These are phyloP conservation scores for Taiozyma sp. DNA, from an alignment of 1,139 yeast species.

Conservation along the genomic window DNA sequence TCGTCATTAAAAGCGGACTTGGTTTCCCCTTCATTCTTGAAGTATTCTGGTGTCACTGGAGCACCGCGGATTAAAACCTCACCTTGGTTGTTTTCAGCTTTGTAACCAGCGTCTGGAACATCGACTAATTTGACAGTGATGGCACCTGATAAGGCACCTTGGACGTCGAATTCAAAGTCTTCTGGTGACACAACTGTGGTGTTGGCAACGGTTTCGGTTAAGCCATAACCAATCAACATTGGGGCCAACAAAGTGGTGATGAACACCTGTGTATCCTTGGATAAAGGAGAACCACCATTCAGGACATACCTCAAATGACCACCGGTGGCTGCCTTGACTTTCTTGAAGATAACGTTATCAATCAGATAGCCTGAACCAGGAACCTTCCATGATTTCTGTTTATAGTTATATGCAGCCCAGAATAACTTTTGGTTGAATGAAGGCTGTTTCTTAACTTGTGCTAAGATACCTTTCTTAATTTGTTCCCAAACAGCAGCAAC, in stretches of 20 bases:
- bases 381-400: conserved; percentile 54
- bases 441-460: conserved; percentile 67
- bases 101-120: conserved; percentile 88
- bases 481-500: conserved; percentile 99
- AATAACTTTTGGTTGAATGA: conserved; percentile 69
- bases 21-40: conserved; percentile 80
- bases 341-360: conserved; percentile 73
- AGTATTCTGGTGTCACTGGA: conserved; percentile 71
- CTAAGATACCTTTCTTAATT: conserved; percentile 85
- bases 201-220: conserved; percentile 95
- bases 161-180: conserved; percentile 64
- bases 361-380: conserved; percentile 65
- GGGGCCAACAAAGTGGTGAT: conserved; percentile 76
- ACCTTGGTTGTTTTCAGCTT: conserved; percentile 89
- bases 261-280: conserved; percentile 72
- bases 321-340: conserved; percentile 93
- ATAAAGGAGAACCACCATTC: conserved; percentile 94
- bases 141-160: conserved; percentile 80
- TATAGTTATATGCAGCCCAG: conserved; percentile 84
- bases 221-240: conserved; percentile 91
- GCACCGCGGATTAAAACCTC: conserved; percentile 80
- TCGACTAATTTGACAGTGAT: conserved; percentile 87
- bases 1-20: conserved; percentile 68
- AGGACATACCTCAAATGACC: conserved; percentile 69
- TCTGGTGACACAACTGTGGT: conserved; percentile 63